A percentile compares a stretch with the other conserved stretches of the same genome.
These are phyloP conservation scores for Besnoitia besnoiti DNA, from an alignment of 169 alveolate genomes.

Conservation along the genomic window DNA sequence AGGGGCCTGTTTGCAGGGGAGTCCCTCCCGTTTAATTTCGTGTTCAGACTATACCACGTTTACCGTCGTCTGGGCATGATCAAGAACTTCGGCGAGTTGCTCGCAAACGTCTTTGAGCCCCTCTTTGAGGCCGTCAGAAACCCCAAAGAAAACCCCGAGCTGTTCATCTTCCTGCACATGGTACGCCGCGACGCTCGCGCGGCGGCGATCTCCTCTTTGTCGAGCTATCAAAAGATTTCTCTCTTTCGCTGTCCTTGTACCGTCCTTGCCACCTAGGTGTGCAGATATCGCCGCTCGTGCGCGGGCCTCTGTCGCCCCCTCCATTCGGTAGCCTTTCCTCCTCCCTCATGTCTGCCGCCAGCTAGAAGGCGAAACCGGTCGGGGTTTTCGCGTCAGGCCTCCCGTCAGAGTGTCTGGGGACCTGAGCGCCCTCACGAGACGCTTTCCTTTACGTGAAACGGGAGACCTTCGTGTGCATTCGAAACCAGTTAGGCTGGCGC, in stretches of 20 bases:
- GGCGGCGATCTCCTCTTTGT: background rate
- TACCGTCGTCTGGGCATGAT: slow-evolving; percentile 78
- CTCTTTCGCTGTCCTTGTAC: background rate
- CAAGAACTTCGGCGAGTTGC: slow-evolving; percentile 82
- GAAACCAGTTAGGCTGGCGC: too few species aligned
- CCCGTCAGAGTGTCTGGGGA: too few species aligned
- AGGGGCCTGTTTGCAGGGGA: too few species aligned
- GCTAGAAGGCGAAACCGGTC: too few species aligned
- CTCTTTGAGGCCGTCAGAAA: slow-evolving; percentile 83
- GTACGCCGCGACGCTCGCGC: slow-evolving; percentile 34
- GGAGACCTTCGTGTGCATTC: too few species aligned
- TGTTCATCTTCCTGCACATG: slow-evolving; percentile 71
- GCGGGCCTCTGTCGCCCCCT: background rate
- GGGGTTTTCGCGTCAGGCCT: too few species aligned
- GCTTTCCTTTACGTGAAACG: too few species aligned
- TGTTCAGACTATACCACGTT: slow-evolving; percentile 81
- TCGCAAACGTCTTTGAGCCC: slow-evolving; percentile 83
- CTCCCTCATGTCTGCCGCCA: too few species aligned
- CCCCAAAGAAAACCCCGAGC: slow-evolving; percentile 83
- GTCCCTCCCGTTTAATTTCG: too few species aligned
- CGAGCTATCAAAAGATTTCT: background rate
- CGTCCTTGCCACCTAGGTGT: background rate
- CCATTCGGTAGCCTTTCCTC: background rate
- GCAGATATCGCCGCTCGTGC: background rate
- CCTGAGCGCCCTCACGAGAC: too few species aligned